phyloP scores from a whole-genome alignment of 2,329 filamentous ascomycete species.

The Colletotrichum liaoningense region DNA sequence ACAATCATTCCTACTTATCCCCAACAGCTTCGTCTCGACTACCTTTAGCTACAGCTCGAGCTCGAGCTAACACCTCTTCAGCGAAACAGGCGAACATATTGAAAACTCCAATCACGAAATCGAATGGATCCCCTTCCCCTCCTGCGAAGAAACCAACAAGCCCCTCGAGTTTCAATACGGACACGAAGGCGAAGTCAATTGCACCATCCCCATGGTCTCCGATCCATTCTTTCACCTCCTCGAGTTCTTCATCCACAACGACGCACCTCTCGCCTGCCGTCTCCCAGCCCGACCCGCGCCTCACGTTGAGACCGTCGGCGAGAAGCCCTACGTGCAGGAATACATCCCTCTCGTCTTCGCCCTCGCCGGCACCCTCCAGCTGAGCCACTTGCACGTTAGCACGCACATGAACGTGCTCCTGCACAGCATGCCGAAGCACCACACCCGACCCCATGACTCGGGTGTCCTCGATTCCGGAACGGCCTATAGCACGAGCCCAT shows the following conservation, averaged over 20 bases:
- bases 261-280: conserved; percentile 92
- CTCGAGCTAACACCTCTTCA: conserved; percentile 46
- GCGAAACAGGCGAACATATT: conserved; percentile 91
- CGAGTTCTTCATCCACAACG: conserved; percentile 98
- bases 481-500: conserved; percentile 84
- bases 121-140: conserved; percentile 91
- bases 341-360: conserved; percentile 91
- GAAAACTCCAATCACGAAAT: conserved; percentile 84
- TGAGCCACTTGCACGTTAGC: conserved; percentile 89
- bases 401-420: conserved; percentile 91
- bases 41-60: too few species aligned
- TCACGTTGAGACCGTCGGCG: conserved; percentile 66
- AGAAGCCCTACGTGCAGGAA: conserved; percentile 61
- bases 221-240: conserved; percentile 89
- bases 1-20: accelerated
- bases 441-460: conserved; percentile 71
- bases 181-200: conserved; percentile 83
- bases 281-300: conserved; percentile 80
- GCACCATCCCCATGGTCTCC: conserved; percentile 80
- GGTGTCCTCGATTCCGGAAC: conserved; percentile 89
- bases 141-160: conserved; percentile 86
- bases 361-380: conserved; percentile 87
- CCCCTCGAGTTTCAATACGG: conserved; percentile 91
- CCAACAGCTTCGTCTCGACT: too few species aligned
- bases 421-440: conserved; percentile 74